phyloP scores from a whole-genome alignment of 176 grass and related monocot species.

The Musa acuminata region DNA sequence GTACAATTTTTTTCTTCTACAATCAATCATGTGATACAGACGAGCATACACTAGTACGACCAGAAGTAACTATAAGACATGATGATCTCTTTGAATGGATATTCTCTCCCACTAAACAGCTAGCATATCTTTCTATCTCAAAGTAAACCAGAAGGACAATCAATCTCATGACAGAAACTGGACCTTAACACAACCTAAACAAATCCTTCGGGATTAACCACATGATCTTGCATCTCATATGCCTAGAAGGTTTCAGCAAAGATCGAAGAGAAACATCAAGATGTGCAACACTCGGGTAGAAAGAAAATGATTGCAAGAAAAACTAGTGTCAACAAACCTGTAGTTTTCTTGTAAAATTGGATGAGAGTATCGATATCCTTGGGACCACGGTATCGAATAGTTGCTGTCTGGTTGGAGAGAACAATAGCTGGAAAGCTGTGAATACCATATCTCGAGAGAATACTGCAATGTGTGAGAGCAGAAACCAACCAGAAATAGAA shows the following conservation, averaged over 20 bases:
- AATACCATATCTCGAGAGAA: slow-evolving; percentile 74
- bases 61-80: background rate
- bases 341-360: slow-evolving; percentile 52
- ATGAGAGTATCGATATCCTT: slow-evolving; percentile 56
- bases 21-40: too few relatives aligned
- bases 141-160: background rate
- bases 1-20: background rate
- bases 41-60: background rate
- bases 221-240: background rate
- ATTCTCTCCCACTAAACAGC: background rate
- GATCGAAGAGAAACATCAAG: background rate
- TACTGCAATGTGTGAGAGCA: slow-evolving; percentile 36
- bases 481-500: background rate
- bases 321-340: slow-evolving; percentile 24
- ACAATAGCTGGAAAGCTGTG: slow-evolving; percentile 62
- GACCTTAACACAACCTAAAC: background rate
- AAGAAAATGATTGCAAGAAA: background rate
- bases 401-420: slow-evolving; percentile 33
- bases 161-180: background rate
- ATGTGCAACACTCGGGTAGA: background rate
- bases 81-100: background rate
- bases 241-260: background rate
- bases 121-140: background rate
- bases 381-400: slow-evolving; percentile 40
- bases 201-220: background rate